Conservation (phyloP, 768 basidiomycete species). For the Coprinopsis sp. region DNA sequence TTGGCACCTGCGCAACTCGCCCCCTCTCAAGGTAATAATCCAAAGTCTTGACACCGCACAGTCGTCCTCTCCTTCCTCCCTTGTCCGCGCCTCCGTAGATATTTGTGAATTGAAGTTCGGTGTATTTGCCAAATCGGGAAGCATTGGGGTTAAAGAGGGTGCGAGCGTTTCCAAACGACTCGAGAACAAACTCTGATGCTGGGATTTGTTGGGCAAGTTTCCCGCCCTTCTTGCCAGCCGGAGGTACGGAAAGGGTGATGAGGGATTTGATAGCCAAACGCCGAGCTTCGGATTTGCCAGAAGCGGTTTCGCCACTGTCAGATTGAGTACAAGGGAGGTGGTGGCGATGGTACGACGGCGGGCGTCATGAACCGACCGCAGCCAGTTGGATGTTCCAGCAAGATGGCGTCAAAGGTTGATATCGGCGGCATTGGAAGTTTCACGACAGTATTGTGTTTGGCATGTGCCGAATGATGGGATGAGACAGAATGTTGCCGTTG, state of each 20-base stretch:
- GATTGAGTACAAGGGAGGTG: constrained; percentile 3
- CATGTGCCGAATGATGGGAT: too few relatives aligned
- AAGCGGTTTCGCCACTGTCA: constrained; percentile 81
- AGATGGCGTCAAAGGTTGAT: too few relatives aligned
- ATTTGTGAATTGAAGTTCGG: constrained; percentile 94
- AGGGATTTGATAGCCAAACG: constrained; percentile 88
- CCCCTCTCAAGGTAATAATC: constrained; percentile 95
- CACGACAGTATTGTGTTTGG: too few relatives aligned
- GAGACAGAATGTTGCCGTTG: too few relatives aligned
- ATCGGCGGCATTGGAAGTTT: too few relatives aligned
- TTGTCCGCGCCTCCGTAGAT: not conserved
- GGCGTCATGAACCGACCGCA: too few relatives aligned
- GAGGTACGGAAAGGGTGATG: constrained; percentile 84
- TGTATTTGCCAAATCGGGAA: constrained; percentile 96
- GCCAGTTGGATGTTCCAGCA: too few relatives aligned
- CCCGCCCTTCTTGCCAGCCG: constrained; percentile 89
- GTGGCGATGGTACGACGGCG: constrained; percentile 8
- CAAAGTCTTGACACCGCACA: constrained; percentile 89
- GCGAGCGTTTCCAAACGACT: constrained; percentile 90
- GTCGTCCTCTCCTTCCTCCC: constrained; percentile 52
- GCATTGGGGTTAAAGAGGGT: constrained; percentile 93
- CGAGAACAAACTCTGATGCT: constrained; percentile 91
- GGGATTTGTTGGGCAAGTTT: constrained; percentile 86
- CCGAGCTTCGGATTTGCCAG: constrained; percentile 90
- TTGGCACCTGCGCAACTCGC: constrained; percentile 81